Base-by-base conservation (phyloP, 768 basidiomycete species). In the Trametes punicea region DNA sequence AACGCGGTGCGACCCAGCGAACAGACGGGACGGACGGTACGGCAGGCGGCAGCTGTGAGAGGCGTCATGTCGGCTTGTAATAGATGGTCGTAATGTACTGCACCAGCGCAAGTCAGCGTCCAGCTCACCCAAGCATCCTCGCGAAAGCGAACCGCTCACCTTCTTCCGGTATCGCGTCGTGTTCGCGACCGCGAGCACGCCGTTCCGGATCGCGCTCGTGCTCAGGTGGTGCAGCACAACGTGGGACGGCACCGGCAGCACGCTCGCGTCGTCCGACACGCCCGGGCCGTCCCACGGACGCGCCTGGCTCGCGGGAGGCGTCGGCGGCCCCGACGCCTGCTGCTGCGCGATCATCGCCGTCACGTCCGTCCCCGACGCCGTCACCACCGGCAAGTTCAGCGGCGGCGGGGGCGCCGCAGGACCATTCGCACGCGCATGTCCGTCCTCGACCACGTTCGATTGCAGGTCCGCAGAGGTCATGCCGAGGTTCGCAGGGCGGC, bases 171-270 rank as follows among this genome's bases (percentile, higher is more conserved):
- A 98, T 67, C 95, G 76, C 47, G 87, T 93, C 55, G 95, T 98
- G 57, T 84, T 92, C 25, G 87, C 94, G 5, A 98, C 93, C 34
- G 93, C 94, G 46, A 98, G 71, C 42, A 96, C 92, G 6, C 93
- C 94, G 69, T 94, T 94, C 71, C 85, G 80, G 59, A 98, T 98
- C 48, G 95, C 94, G 65, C 93, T 96, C 59, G 95, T 97, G 59
- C 91, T 91, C 64, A 98, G 72, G 71, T 98, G 95, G 64, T 97
- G 93, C 61, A 98, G 75, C 21, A 98, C 93, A 33, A 93, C 92
- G 74, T 98, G 95, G 33, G 85, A 88, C 20, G 95, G 95, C 20
- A 97, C 92, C 15, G 96, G 88, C 60, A 98, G 71, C 54, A 98
- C 93, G 45, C 87, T 88, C 48, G 83, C 88, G 66, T 98, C 95